Percentiles rank a stretch among this genome's conserved stretches.
Evolutionary conservation across 192 early-diverging fungal species (phyloP).

Genomic region (Diversispora epigaea): DNA sequence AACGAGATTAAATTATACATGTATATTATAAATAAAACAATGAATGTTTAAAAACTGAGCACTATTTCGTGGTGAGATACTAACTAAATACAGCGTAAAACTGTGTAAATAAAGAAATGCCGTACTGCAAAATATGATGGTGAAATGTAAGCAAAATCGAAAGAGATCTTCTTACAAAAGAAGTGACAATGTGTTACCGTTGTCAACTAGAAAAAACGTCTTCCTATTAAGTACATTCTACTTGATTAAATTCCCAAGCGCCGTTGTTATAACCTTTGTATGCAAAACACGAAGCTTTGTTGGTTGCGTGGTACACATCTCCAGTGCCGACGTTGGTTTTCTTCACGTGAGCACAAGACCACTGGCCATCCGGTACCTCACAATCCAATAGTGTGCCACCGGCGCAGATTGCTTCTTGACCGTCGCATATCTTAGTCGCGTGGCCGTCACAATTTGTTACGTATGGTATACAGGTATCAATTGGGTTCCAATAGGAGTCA

Average conservation of each 20-base stretch:
- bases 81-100: not conserved
- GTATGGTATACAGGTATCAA: conserved; percentile 2
- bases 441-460: conserved; percentile 4
- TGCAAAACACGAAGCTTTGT: conserved; percentile 8
- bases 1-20: no score
- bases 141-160: not conserved
- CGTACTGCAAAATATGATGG: not conserved
- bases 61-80: not conserved
- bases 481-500: not conserved
- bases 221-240: not conserved
- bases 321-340: not conserved
- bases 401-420: not conserved
- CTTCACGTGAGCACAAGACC: conserved; percentile 7
- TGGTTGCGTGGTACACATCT: not conserved
- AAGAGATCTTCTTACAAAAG: conserved; percentile 11
- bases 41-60: not conserved
- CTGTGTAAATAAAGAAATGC: not conserved
- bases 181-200: conserved; percentile 7
- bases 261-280: not conserved
- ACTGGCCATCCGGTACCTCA: not conserved
- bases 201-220: not conserved
- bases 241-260: conserved; percentile 4
- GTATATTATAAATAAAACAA: not conserved
- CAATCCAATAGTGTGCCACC: conserved; percentile 10
- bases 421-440: not conserved